These are phyloP conservation scores for Albifimbria verrucaria DNA, from an alignment of 2,329 filamentous ascomycete genomes.

Conservation along the genomic window DNA sequence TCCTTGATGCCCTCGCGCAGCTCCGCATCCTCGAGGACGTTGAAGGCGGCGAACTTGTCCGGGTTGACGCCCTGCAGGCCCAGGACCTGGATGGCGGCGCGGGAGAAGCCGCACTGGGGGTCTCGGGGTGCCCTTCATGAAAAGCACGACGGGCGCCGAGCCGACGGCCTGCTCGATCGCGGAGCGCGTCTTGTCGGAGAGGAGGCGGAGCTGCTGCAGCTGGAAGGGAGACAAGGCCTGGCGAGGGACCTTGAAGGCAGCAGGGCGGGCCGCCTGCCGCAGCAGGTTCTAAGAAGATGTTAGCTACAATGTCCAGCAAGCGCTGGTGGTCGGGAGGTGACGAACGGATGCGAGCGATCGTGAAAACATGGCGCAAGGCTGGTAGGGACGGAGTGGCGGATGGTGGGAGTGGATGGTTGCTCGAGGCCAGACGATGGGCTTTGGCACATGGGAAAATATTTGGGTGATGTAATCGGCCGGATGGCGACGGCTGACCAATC, in stretches of 20 bases:
- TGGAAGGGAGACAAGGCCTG: conserved; percentile 27
- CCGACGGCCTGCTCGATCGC: conserved; percentile 89
- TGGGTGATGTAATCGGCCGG: conserved; percentile 9
- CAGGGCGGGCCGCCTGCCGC: conserved; percentile 34
- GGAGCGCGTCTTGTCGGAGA: conserved; percentile 74
- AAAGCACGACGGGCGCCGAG: conserved; percentile 89
- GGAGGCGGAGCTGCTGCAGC: conserved; percentile 51
- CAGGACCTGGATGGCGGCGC: conserved; percentile 91
- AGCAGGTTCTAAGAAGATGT: conserved; percentile 26
- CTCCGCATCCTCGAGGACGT: conserved; percentile 89
- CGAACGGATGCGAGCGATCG: conserved; percentile 21
- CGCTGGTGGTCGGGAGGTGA: background rate
- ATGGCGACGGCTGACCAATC: conserved; percentile 9
- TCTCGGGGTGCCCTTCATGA: conserved; percentile 99
- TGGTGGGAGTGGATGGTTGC: background rate
- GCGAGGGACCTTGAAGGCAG: conserved; percentile 19
- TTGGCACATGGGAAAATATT: conserved; percentile 6
- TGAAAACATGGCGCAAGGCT: conserved; percentile 17
- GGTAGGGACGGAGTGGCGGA: background rate
- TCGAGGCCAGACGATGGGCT: background rate
- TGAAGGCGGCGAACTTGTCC: conserved; percentile 95
- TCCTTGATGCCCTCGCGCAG: conserved; percentile 93
- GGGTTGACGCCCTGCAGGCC: conserved; percentile 94
- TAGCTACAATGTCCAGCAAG: background rate
- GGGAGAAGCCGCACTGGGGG: conserved; percentile 96